These are phyloP conservation scores for Pisolithus albus DNA, from an alignment of 768 basidiomycete species.

Conservation along the genomic window DNA sequence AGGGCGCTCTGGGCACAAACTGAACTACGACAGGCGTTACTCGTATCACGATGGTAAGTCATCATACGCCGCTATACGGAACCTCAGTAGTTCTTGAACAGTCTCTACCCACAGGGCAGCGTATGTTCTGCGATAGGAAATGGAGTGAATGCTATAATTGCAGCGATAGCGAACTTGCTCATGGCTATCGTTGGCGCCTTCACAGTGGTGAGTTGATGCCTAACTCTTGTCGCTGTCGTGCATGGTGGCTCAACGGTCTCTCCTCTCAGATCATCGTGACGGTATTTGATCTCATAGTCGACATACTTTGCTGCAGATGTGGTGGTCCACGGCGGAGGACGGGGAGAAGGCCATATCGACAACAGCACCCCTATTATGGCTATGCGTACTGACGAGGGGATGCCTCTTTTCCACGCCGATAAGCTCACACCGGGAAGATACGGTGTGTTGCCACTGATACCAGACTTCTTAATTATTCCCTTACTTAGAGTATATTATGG, in stretches of 20 bases:
- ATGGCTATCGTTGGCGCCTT: constrained; percentile 48
- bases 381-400: not conserved
- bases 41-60: not conserved
- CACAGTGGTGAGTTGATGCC: constrained; percentile 41
- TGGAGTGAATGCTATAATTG: constrained; percentile 51
- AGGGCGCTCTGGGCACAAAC: not conserved
- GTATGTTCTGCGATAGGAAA: constrained; percentile 57
- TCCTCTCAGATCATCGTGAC: constrained; percentile 50
- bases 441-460: no score
- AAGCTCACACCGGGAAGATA: not conserved
- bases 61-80: not conserved
- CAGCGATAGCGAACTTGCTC: constrained; percentile 52
- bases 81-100: not conserved
- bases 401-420: not conserved
- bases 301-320: constrained; percentile 38
- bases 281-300: constrained; percentile 55
- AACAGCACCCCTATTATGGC: not conserved
- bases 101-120: constrained; percentile 38
- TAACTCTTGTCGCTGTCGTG: no score
- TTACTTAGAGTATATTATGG: not conserved
- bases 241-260: not conserved
- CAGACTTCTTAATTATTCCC: no score
- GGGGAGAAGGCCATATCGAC: constrained; percentile 1
- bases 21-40: not conserved
- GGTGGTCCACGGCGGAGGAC: constrained; percentile 17